Evolutionary conservation across 192 early-diverging fungal genomes (phyloP).

Genomic region (Coemansia aciculifera): DNA sequence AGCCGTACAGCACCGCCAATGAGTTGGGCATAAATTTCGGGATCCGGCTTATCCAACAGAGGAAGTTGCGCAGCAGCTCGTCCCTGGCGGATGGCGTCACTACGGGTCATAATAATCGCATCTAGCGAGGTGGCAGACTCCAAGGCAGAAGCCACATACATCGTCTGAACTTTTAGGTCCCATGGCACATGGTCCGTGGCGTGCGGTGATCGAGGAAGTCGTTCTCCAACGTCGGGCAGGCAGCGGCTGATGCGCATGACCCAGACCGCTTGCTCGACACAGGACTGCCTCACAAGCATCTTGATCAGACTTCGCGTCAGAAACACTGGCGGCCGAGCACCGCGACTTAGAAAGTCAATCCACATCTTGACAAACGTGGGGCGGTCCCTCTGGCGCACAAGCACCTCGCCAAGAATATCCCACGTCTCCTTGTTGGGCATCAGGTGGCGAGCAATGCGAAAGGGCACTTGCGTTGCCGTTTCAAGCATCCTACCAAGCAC

Average conservation of each 20-base stretch:
- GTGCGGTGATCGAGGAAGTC: constrained; percentile 22
- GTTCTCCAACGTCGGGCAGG: constrained; percentile 40
- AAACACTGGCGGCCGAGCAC: constrained; percentile 36
- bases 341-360: constrained; percentile 50
- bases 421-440: constrained; percentile 50
- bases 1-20: constrained; percentile 48
- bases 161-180: constrained; percentile 48
- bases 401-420: constrained; percentile 44
- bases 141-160: constrained; percentile 48
- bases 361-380: constrained; percentile 48
- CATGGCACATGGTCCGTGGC: constrained; percentile 37
- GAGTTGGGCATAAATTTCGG: constrained; percentile 35
- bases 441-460: constrained; percentile 33
- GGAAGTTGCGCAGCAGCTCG: constrained; percentile 37
- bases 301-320: constrained; percentile 40
- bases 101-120: constrained; percentile 19
- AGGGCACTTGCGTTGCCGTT: constrained; percentile 40
- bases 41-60: constrained; percentile 29
- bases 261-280: constrained; percentile 52
- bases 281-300: constrained; percentile 42
- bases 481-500: constrained; percentile 50
- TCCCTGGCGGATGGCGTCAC: constrained; percentile 36
- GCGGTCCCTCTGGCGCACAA: constrained; percentile 44
- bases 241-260: constrained; percentile 54
- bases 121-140: constrained; percentile 37